Evolutionary conservation across 129 eudicot genomes (phyloP), one percentile per base, ranked within the genome.

Genomic region (Kitagawia praeruptora): DNA sequence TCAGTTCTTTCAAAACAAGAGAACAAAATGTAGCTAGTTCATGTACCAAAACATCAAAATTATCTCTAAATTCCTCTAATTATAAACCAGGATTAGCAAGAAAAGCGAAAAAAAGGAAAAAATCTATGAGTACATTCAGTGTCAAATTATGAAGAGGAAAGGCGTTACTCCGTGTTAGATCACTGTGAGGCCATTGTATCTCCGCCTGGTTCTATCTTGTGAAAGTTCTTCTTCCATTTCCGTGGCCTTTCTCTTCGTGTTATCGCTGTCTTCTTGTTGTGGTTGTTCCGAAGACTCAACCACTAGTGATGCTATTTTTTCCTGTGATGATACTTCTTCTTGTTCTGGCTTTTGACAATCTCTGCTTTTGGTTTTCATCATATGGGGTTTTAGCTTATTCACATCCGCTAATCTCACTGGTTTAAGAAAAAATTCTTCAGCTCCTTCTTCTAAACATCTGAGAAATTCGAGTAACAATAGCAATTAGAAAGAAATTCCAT

Each of bases 361-460:
- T 82, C 86, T 86, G 66, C 64, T 19, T 83, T 89, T 89, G 58
- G 88, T 81, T 84, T 79, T 89, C 97, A 93, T 82, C 89, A 93
- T 86, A 76, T 93, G 97, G 31, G 97, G 98, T 85, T 79, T 91
- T 56, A 93, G 89, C 86, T 88, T 93, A 82, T 81, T 84, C 47
- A 93, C 96, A 86, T 93, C 98, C 44, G 98, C 83, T 80, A 88
- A 75, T 78, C 88, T 87, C 77, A 93, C 98, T 23, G 98, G 98
- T 88, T 93, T 93, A 12, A 93, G 88, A 79, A 93, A 88, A 82
- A 93, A 93, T 66, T 93, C 98, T 61, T 93, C 93, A 4, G 98
- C 98, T 27, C 98, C 98, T 88, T 91, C 98, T 78, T 93, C 97
- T 75, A 93, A 85, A 79, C 98, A 93, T 89, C 98, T 93, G 87